Conservation (phyloP, 495 filamentous ascomycete species). For the Neurospora tetrasperma region DNA sequence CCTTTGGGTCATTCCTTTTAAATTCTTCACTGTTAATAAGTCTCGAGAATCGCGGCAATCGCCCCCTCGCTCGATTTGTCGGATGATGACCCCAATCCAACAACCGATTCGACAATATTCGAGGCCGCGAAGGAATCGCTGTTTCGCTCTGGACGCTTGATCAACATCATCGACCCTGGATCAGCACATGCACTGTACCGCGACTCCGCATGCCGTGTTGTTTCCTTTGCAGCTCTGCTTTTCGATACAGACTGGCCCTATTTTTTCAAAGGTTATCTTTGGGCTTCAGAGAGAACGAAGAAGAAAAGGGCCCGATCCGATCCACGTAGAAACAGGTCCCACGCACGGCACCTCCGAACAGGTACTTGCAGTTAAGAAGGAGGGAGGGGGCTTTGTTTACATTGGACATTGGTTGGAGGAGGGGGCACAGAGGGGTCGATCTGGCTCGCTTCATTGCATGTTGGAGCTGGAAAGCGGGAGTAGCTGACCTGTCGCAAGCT, state of each 20-base stretch:
- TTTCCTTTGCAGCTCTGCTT: not conserved
- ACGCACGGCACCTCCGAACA: not conserved
- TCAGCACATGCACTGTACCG: not conserved
- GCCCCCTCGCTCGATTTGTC: not conserved
- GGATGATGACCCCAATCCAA: not conserved
- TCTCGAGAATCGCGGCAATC: not conserved
- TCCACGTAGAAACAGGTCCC: not conserved
- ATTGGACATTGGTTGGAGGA: not conserved
- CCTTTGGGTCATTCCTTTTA: not conserved
- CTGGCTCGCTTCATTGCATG: not conserved
- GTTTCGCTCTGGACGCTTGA: not conserved
- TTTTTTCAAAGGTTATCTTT: not conserved
- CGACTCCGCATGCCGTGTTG: not conserved
- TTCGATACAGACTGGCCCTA: not conserved
- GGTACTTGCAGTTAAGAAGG: not conserved
- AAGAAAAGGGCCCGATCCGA: not conserved
- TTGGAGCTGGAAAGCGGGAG: not conserved
- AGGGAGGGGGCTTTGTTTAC: not conserved
- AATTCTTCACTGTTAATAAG: not conserved
- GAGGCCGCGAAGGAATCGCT: not conserved
- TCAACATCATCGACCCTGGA: not conserved
- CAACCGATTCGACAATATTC: not conserved
- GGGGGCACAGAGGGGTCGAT: not conserved
- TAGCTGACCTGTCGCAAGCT: not conserved
- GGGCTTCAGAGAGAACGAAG: not conserved